These are phyloP conservation scores for Hypoxylon sp. DNA, from an alignment of 2,329 filamentous ascomycete genomes.

Conservation along the genomic window DNA sequence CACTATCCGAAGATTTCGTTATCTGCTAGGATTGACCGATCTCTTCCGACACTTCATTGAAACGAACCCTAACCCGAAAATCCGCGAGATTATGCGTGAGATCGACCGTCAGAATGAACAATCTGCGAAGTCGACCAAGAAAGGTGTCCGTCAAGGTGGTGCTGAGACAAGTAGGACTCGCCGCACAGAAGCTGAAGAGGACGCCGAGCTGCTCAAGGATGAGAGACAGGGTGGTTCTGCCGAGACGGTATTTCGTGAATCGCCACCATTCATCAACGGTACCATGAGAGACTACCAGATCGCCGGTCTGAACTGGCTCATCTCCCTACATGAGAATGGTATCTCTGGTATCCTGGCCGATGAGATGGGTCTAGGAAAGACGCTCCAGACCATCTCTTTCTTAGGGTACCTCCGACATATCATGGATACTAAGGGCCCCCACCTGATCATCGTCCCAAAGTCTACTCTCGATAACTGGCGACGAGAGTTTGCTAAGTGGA, in stretches of 20 bases:
- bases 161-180: conserved; percentile 83
- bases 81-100: conserved; percentile 92
- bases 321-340: conserved; percentile 97
- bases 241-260: conserved; percentile 93
- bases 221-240: conserved; percentile 90
- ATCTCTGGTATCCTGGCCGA: conserved; percentile 98
- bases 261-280: conserved; percentile 88
- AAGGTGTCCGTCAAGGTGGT: conserved; percentile 84
- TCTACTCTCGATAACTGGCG: conserved; percentile 99
- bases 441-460: conserved; percentile 93
- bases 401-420: conserved; percentile 94
- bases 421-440: conserved; percentile 89
- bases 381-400: conserved; percentile 96
- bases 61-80: conserved; percentile 93
- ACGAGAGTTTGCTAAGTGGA: conserved; percentile 94
- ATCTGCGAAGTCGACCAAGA: conserved; percentile 78
- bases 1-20: conserved; percentile 92
- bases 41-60: conserved; percentile 99
- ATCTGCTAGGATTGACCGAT: conserved; percentile 94
- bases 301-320: conserved; percentile 95
- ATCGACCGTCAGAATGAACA: conserved; percentile 94
- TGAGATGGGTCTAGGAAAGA: conserved; percentile 99
- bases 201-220: conserved; percentile 88
- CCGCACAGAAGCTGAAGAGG: conserved; percentile 97
- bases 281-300: conserved; percentile 97